Percentiles rank a stretch among this genome's conserved stretches.
Evolutionary conservation across 2,329 filamentous ascomycete species (phyloP).

Genomic region (Colletotrichum spinosum): DNA sequence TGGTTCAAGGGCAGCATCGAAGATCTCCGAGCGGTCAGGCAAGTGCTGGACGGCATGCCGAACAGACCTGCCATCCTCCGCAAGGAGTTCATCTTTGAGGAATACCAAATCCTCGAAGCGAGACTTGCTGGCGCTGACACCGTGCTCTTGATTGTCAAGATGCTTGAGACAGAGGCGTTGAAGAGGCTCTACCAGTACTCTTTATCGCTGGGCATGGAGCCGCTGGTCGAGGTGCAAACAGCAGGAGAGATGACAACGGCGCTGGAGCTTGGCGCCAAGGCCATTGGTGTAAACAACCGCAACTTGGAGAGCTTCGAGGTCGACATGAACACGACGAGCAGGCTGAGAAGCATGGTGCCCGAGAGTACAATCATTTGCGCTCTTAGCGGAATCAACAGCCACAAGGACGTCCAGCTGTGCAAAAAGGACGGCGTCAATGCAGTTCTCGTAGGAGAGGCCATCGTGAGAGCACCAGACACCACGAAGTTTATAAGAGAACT

Average conservation of each 20-base stretch:
- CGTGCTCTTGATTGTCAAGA: conserved; percentile 96
- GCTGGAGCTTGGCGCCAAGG: conserved; percentile 86
- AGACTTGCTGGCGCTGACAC: conserved; percentile 94
- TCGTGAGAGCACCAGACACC: conserved; percentile 92
- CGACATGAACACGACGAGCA: conserved; percentile 90
- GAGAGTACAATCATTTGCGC: conserved; percentile 90
- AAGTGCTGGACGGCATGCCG: conserved; percentile 89
- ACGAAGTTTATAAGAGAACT: conserved; percentile 85
- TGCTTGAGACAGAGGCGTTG: conserved; percentile 83
- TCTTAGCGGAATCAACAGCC: conserved; percentile 90
- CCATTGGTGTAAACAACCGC: conserved; percentile 97
- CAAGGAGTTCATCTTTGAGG: conserved; percentile 98
- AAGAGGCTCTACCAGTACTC: conserved; percentile 89
- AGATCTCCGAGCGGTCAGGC: conserved; percentile 86
- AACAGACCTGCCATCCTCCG: conserved; percentile 92
- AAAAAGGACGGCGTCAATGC: conserved; percentile 91
- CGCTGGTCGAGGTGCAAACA: conserved; percentile 95
- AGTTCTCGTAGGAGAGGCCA: conserved; percentile 92
- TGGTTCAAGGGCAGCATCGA: conserved; percentile 99
- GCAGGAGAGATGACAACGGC: conserved; percentile 92
- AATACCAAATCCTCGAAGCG: conserved; percentile 97
- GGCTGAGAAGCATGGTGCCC: conserved; percentile 87
- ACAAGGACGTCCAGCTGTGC: conserved; percentile 89
- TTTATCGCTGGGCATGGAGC: conserved; percentile 92
- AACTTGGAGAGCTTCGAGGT: conserved; percentile 98